Evolutionary conservation across 1,139 yeast species (phyloP), one percentile per base, ranked within the genome.

Genomic region (Kluyveromyces sp.): DNA sequence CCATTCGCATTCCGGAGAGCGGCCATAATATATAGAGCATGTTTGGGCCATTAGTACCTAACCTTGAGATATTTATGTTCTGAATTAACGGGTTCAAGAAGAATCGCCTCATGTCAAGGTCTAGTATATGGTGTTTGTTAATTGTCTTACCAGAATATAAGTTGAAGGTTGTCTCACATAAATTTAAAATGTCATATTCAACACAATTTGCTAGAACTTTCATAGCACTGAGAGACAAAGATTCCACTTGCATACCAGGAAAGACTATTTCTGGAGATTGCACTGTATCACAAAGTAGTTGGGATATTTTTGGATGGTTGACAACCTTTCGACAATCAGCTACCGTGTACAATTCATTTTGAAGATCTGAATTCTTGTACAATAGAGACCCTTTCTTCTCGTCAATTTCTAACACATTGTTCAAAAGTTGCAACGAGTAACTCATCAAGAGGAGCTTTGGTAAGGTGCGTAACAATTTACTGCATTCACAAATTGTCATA

Each of bases 101-200:
- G 15, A 35, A 34, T 4, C 26, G 29, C 25, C 28, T 34, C 32
- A 41, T 21, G 10, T 35, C 39, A 21, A 41, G 34, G 28, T 41
- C 43, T 8, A 40, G 26, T 4, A 34, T 25, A 4, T 35, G 39
- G 28, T 45, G 72, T 3, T 62, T 59, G 41, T 69, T 67, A 7
- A 65, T 64, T 2, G 60, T 60, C 21, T 54, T 55, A 0, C 62
- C 66, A 7, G 55, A 53, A 32, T 72, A 69, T 21, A 82, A 62
- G 30, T 70, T 64, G 35, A 65, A 64, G 25, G 83, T 73, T 49
- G 75, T 73, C 50, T 78, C 79, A 2, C 83, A 75, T 45, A 82
- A 64, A n/a, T 74, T 64, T 10, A 74, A 59, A 25, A 81, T 66
- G 59, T 84, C 94, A 59, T 76, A 81, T 37, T 68, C 62, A 29